These are phyloP conservation scores for Solanum paucissectum DNA, from an alignment of 257 asterid genomes.

Conservation along the genomic window DNA sequence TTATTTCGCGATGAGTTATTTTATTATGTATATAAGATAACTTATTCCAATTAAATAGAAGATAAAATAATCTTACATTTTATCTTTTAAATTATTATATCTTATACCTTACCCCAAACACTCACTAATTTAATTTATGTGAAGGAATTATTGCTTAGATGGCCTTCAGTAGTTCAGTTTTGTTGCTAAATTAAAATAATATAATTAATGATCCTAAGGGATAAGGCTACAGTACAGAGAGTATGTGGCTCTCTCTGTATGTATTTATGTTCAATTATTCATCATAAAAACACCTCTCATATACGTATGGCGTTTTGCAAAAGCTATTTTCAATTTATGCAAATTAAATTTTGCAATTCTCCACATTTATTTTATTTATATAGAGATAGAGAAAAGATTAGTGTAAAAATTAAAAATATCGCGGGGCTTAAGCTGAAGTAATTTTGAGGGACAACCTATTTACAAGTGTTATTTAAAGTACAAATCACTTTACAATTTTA, in stretches of 20 bases:
- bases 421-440: neutral
- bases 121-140: no score
- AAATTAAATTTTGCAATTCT: neutral
- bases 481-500: no score
- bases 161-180: neutral
- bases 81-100: no score
- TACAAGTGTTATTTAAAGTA: neutral
- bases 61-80: no score
- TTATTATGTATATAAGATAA: no score
- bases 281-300: neutral
- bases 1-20: no score
- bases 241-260: neutral
- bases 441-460: neutral
- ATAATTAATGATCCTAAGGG: neutral
- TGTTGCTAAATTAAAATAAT: neutral
- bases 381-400: neutral
- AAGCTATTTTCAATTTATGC: neutral
- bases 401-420: neutral
- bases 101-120: no score
- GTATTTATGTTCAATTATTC: neutral
- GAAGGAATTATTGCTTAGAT: neutral
- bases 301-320: neutral
- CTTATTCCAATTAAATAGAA: no score
- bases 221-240: no score
- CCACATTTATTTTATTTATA: neutral